Evolutionary conservation across 2,329 filamentous ascomycete species (phyloP).

Genomic region (Exophiala viscosa): DNA sequence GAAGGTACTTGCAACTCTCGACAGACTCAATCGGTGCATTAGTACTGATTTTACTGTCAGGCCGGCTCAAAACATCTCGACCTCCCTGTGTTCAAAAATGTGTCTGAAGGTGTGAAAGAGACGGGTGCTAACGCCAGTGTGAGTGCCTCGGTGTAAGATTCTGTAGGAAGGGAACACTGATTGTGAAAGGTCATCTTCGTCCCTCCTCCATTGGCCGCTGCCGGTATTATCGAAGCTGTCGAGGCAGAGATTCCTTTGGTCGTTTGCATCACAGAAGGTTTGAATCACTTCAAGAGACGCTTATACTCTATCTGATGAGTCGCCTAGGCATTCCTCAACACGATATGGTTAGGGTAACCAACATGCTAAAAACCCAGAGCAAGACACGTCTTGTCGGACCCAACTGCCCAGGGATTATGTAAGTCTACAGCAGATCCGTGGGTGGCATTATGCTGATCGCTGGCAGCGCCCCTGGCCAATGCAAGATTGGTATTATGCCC

Average conservation of each 20-base stretch:
- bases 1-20: slow-evolving; percentile 51
- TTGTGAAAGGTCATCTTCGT: slow-evolving; percentile 66
- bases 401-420: slow-evolving; percentile 99
- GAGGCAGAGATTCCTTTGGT: slow-evolving; percentile 88
- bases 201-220: slow-evolving; percentile 81
- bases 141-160: not conserved
- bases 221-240: slow-evolving; percentile 95
- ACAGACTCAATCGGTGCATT: not conserved
- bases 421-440: slow-evolving; percentile 86
- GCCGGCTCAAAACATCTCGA: slow-evolving; percentile 85
- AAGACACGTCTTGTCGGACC: slow-evolving; percentile 96
- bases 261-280: slow-evolving; percentile 57
- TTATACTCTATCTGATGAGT: slow-evolving; percentile 44
- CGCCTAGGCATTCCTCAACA: slow-evolving; percentile 25
- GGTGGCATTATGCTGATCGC: slow-evolving; percentile 64
- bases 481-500: slow-evolving; percentile 99
- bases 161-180: not conserved
- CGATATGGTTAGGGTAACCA: slow-evolving; percentile 99
- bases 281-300: slow-evolving; percentile 43
- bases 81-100: slow-evolving; percentile 87
- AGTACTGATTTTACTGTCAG: slow-evolving; percentile 10
- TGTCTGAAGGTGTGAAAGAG: slow-evolving; percentile 81
- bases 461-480: slow-evolving; percentile 67
- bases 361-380: slow-evolving; percentile 94
- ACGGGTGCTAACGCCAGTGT: slow-evolving; percentile 88